Evolutionary conservation across 225 moss, liverwort and hornwort species (phyloP).

Genomic region (Sphagnum tenellum): DNA sequence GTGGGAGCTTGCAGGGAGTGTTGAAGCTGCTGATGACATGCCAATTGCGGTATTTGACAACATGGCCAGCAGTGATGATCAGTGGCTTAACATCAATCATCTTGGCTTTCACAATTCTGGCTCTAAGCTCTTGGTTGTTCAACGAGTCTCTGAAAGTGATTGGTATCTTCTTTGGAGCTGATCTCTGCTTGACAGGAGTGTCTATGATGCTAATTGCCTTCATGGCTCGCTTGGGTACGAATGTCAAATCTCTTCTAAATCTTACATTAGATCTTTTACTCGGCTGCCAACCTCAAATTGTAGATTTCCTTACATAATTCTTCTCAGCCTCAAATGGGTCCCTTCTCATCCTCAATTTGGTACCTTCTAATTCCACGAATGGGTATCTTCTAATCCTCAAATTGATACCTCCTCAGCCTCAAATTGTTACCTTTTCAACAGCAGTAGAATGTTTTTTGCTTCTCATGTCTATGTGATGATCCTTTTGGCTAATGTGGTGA

Average conservation of each 20-base stretch:
- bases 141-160: conserved; percentile 41
- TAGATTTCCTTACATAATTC: too few relatives aligned
- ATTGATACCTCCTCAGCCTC: too few relatives aligned
- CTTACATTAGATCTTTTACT: background rate
- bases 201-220: conserved; percentile 56
- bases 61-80: conserved; percentile 70
- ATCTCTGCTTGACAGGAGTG: conserved; percentile 47
- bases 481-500: background rate
- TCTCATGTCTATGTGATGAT: background rate
- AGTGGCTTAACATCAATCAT: conserved; percentile 60
- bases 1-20: conserved; percentile 29
- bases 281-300: too few relatives aligned
- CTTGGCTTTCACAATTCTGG: conserved; percentile 51
- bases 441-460: background rate
- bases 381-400: too few relatives aligned
- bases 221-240: conserved; percentile 56
- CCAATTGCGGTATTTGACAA: conserved; percentile 48
- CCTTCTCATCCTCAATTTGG: background rate
- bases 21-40: conserved; percentile 72
- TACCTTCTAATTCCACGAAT: background rate
- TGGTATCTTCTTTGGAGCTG: conserved; percentile 51
- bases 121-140: conserved; percentile 41
- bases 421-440: background rate
- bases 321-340: too few relatives aligned
- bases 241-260: background rate